Conservation (phyloP, 768 basidiomycete species). For the Russula dissimulans region DNA sequence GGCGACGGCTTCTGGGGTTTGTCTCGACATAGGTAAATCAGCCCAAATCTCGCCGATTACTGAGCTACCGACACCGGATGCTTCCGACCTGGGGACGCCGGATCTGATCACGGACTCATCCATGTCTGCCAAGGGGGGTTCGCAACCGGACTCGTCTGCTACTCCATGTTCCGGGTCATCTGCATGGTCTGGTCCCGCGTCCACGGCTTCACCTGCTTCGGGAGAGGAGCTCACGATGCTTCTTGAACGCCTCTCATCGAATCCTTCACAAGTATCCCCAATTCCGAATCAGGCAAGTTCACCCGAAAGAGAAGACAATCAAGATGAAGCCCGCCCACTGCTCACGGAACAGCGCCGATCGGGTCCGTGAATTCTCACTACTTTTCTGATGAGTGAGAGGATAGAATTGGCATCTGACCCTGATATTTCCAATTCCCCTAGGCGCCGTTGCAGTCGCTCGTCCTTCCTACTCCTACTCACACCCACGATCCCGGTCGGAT, state of each 20-base stretch:
- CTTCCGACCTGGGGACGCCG: conserved; percentile 3
- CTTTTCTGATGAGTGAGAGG: neutral
- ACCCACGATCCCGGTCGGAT: conserved; percentile 1
- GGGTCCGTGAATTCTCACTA: conserved; percentile 1
- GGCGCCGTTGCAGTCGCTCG: neutral
- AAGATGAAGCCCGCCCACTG: neutral
- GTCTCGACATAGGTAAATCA: neutral
- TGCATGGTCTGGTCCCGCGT: neutral
- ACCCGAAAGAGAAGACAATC: neutral
- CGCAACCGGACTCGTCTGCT: neutral
- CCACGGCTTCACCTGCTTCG: neutral
- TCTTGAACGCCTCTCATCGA: neutral
- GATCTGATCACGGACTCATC: conserved; percentile 10
- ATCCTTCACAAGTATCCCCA: neutral
- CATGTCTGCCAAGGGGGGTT: neutral
- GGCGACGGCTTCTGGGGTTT: neutral
- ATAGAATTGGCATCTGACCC: neutral
- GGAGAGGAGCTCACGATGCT: neutral
- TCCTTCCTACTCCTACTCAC: neutral
- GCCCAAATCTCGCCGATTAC: conserved; percentile 1
- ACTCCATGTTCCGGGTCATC: neutral
- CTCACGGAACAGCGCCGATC: neutral
- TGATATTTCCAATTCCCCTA: neutral
- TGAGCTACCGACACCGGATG: neutral
- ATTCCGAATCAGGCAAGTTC: neutral